Evolutionary conservation across 148 eudicot genomes (phyloP).

Genomic region (Rhododendron griersonianum): DNA sequence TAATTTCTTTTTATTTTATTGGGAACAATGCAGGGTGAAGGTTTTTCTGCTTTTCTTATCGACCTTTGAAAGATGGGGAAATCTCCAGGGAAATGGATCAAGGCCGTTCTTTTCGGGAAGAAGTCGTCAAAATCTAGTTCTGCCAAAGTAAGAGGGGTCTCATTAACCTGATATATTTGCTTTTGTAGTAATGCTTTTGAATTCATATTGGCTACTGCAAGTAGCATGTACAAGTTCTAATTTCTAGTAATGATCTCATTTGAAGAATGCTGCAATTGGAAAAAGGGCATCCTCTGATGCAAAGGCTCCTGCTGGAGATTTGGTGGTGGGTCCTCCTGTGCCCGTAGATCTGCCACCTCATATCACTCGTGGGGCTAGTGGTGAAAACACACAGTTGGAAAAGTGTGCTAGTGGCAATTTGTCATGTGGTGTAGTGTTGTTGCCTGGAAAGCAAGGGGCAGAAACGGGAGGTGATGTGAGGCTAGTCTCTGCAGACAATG

Average conservation of each 20-base stretch:
- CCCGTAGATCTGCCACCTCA: constrained; percentile 32
- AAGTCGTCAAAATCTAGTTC: constrained; percentile 62
- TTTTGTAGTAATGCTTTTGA: neutral
- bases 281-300: constrained; percentile 44
- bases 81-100: constrained; percentile 97
- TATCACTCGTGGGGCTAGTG: constrained; percentile 25
- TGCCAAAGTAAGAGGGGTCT: constrained; percentile 49
- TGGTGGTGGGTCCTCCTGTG: constrained; percentile 29
- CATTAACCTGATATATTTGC: neutral
- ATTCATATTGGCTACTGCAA: neutral
- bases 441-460: constrained; percentile 23
- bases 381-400: constrained; percentile 31
- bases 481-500: constrained; percentile 21
- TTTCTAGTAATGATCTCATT: constrained; percentile 8
- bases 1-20: neutral
- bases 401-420: constrained; percentile 18
- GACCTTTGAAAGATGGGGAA: constrained; percentile 63
- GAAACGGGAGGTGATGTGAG: constrained; percentile 8
- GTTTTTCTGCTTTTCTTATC: constrained; percentile 10
- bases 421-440: constrained; percentile 16
- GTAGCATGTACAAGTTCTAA: neutral
- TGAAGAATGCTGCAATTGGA: constrained; percentile 52
- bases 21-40: constrained; percentile 27
- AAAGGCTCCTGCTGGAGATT: constrained; percentile 37
- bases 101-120: constrained; percentile 78